Base-by-base conservation (phyloP, 2,329 filamentous ascomycete species). In the Nothopassalora personata region DNA sequence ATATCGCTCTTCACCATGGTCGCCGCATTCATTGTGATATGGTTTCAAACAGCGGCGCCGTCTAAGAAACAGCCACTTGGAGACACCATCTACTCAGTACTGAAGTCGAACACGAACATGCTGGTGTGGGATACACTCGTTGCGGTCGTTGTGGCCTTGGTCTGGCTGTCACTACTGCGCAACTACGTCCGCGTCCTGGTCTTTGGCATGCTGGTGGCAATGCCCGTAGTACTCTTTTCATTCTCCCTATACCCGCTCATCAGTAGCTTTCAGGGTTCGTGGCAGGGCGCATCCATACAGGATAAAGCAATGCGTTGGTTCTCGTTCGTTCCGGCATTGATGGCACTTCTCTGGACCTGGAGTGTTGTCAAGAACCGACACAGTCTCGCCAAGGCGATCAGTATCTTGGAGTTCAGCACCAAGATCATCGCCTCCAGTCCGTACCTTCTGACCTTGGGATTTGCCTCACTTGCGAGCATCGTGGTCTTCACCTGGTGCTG, bases 401-500 rank as follows among this genome's bases (percentile, higher is more conserved):
- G 88, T 43, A 95, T 97, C 62, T 81, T 99, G 56, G 92, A 97
- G 72, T 97, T 99, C 73, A 88, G 91, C 9, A 93, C 90, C 68
- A 87, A 88, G 57, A 95, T 99, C 60, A 79, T 99, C 15, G 85
- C 87, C 6, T 88, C 91, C 36, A 96, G 95, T 69, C 86, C 91
- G 9, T 90, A 88, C 1, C 81, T 99, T 19, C 81, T 97, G 34
- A 72, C 89, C 1, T 83, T 97, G n/a, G 94, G 94, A 2, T 87
- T 97, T 68, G 85, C 81, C 10, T 88, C 88, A 23, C 81, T 97
- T 13, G 82, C 79, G 6, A 78, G 86, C 28, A 88, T 96, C 47
- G 89, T 97, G 9, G 77, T 85, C 13, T 97, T 92, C 88, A 97
- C 92, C 0, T 99, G 94, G 94, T 74, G 89, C 6, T 99, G 94